These are phyloP conservation scores for Phytomonas francai DNA, from an alignment of 208 protist genomes.

Conservation along the genomic window DNA sequence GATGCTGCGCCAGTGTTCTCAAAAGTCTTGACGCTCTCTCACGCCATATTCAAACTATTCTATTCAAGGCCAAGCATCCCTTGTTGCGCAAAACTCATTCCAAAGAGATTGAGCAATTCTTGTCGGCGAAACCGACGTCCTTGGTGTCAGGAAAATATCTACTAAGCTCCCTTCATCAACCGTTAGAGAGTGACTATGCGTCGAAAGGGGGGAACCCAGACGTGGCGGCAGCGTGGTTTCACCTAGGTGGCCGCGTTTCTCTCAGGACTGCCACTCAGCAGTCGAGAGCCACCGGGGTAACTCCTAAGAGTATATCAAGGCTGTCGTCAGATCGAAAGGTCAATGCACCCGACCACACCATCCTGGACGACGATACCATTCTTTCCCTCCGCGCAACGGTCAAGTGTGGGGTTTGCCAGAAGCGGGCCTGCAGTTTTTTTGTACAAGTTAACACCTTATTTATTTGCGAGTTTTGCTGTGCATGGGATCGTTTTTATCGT, in stretches of 20 bases:
- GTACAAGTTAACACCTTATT: constrained; percentile 52
- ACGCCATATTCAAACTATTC: constrained; percentile 52
- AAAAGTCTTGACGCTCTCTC: constrained; percentile 57
- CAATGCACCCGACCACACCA: no score
- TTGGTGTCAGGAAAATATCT: neutral
- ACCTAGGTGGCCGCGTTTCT: no score
- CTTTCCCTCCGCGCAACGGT: constrained; percentile 31
- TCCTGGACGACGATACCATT: constrained; percentile 26
- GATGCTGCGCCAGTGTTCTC: constrained; percentile 56
- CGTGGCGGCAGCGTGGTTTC: no score
- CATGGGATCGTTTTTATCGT: constrained; percentile 73
- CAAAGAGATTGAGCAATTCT: constrained; percentile 20
- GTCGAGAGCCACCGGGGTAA: no score
- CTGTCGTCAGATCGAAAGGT: no score
- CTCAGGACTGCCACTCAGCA: no score
- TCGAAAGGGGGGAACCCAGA: no score
- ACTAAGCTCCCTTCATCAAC: neutral
- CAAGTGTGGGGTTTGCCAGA: constrained; percentile 57
- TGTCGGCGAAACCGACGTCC: constrained; percentile 10
- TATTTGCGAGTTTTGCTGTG: constrained; percentile 72
- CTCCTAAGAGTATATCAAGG: no score
- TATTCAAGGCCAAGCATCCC: constrained; percentile 56
- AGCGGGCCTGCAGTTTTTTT: constrained; percentile 53
- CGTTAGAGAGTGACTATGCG: no score
- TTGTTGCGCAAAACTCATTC: constrained; percentile 31